Evolutionary conservation across 108 stramenopile species (phyloP), one percentile per base, ranked within the genome.

Genomic region (Nitzschia putrida): DNA sequence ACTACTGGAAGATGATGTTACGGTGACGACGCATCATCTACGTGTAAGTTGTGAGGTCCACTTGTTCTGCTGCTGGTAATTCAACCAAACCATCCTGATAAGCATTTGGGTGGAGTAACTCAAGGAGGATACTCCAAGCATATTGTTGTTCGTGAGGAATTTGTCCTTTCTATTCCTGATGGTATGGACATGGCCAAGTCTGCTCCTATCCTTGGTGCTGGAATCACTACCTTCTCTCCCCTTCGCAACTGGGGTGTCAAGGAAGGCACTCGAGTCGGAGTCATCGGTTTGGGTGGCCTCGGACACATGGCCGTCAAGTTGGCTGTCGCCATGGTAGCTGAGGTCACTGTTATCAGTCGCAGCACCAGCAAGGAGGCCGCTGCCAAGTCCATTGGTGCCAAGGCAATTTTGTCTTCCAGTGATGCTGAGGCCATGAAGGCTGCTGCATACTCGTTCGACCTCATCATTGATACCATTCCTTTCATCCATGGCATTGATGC

Each of bases 231-330:
- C 49, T 89, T 78, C 45, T 55, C 39, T 12, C 82, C 84, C 6
- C 53, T 88, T 41, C 52, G 72, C 39, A 71, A 66, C 63, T 63
- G 59, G 18, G 68, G 72, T 61, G 14, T 63, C 10, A 71, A 64
- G 34, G 63, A 34, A 9, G 29, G 29, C 4, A 53, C 34, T 8
- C 16, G 49, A 5, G 72, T 88, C 5, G 87, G 73, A n/a, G 56
- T 88, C 50, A 67, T 72, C 10, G 87, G 87, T 7, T 69, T 84
- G 54, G 87, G 87, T 26, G 87, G 87, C 22, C 68, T 88, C 7
- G 87, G 87, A 40, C 74, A 77, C 52, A 73, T 85, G 77, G 81
- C 45, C n/a, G 68, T 88, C 43, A 79, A 84, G 68, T 23, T 82
- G 10, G 83, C 80, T 40, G 71, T 66, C 58, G 72, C 78, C 11